Evolutionary conservation across 495 filamentous ascomycete species (phyloP).

Genomic region (Aspergillus nanangensis): DNA sequence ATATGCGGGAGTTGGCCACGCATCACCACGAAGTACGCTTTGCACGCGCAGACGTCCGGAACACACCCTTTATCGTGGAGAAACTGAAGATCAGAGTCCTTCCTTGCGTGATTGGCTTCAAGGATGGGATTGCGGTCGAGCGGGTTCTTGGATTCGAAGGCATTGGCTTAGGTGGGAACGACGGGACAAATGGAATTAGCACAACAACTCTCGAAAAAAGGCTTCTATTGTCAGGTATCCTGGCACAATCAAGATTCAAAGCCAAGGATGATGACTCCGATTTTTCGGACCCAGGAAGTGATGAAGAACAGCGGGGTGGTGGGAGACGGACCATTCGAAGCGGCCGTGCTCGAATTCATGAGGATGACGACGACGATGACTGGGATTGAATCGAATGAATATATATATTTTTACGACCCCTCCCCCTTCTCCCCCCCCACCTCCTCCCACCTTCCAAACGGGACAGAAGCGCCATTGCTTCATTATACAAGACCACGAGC

Average conservation of each 20-base stretch:
- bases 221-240: conserved; percentile 53
- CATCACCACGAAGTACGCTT: conserved; percentile 67
- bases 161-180: conserved; percentile 50
- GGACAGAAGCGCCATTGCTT: no score
- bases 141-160: conserved; percentile 74
- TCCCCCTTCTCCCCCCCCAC: no score
- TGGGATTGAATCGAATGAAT: conserved; percentile 54
- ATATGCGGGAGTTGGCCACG: conserved; percentile 56
- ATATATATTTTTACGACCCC: no score
- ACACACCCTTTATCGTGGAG: conserved; percentile 68
- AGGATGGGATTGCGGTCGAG: conserved; percentile 63
- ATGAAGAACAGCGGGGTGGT: conserved; percentile 23
- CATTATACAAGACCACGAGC: no score
- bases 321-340: conserved; percentile 51
- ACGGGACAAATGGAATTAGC: conserved; percentile 56
- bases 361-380: conserved; percentile 56
- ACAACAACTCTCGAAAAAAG: conserved; percentile 60
- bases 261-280: conserved; percentile 31
- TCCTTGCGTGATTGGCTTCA: conserved; percentile 72
- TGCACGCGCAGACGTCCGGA: conserved; percentile 63
- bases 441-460: no score
- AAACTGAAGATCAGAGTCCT: conserved; percentile 66
- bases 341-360: conserved; percentile 18
- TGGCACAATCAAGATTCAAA: conserved; percentile 50
- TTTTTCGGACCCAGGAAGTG: conserved; percentile 27